Base-by-base conservation (phyloP, 495 filamentous ascomycete genomes). In the Hypomontagnella monticulosa region DNA sequence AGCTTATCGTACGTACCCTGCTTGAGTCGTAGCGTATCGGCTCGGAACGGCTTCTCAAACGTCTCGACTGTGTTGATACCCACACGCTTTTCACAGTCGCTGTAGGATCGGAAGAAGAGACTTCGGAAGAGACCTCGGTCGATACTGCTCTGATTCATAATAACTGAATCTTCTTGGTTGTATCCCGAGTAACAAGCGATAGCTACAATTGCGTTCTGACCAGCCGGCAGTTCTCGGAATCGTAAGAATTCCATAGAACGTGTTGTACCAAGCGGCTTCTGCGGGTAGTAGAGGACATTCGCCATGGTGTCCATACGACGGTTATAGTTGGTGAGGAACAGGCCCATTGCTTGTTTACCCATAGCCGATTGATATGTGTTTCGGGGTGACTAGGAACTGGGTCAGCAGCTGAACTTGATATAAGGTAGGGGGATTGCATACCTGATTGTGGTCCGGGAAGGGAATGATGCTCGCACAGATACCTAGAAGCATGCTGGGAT, bases 311-410 rank as follows among this genome's bases (percentile, higher is more conserved):
- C 95, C 95, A 98, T 97, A 54, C 95, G 92, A 58, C 93, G 88
- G 19, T 89, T 85, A 72, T 93, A 98, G 72, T 98, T 99, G 10
- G 96, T 98, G 34, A 98, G 84, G 82, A 96, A 97, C 57, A 97
- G 92, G 70, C 95, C 95, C 96, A 99, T 99, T 47, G 95, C 95
- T 83, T 99, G 95, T 80, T 99, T 99, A 79, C 95, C 95, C 95
- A 99, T 99, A 71, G 95, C 95, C 69, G 95, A 97, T 73, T 99
- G 96, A 79, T 98, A 98, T 3, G 95, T 99, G 74, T 98, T 98
- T 88, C 96, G 86, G 61, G 95, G 95, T 58, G 93, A 97, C 85
- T 93, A 62, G 3, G 3, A 30, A 4, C 8, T 43, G 20, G 20
- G 40, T 62, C 49, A 63, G 58, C 18, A 61, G 46, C 11, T 7